phyloP scores from a whole-genome alignment of 192 early-diverging fungal genomes.

The Rhizophagus clarus region DNA sequence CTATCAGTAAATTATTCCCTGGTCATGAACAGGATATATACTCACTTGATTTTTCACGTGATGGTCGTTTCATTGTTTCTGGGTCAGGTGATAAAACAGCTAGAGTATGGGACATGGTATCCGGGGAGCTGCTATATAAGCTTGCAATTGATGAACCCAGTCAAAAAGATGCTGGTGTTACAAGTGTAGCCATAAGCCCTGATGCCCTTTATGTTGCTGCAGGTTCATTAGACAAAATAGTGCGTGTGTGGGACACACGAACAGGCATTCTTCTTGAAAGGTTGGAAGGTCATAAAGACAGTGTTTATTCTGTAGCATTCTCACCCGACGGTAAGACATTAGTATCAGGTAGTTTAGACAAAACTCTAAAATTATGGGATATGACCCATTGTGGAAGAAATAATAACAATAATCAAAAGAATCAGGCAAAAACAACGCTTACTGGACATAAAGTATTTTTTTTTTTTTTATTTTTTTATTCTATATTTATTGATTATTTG shows the following conservation, averaged over 20 bases:
- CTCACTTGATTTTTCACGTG: constrained; percentile 89
- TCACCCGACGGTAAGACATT: constrained; percentile 89
- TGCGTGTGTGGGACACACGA: constrained; percentile 88
- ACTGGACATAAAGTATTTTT: constrained; percentile 53
- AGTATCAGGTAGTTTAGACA: constrained; percentile 90
- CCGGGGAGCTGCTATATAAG: constrained; percentile 69
- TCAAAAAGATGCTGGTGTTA: constrained; percentile 90
- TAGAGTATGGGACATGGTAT: constrained; percentile 86
- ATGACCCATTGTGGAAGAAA: constrained; percentile 51
- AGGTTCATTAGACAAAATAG: constrained; percentile 90
- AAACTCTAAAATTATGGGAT: constrained; percentile 92
- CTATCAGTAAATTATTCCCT: constrained; percentile 66
- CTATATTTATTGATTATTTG: too few relatives aligned
- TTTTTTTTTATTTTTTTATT: neutral
- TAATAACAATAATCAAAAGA: constrained; percentile 36
- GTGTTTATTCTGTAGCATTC: constrained; percentile 95
- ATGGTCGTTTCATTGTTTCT: constrained; percentile 87
- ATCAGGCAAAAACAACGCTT: constrained; percentile 49
- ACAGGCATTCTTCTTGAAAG: constrained; percentile 82
- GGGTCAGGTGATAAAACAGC: constrained; percentile 86
- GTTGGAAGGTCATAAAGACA: constrained; percentile 93
- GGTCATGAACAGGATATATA: constrained; percentile 99
- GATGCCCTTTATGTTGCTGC: constrained; percentile 86
- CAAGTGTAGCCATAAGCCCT: constrained; percentile 91
- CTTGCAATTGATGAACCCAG: constrained; percentile 80